Conservation (phyloP, 1,284 basidiomycete species). For the Cryptococcus sp. region DNA sequence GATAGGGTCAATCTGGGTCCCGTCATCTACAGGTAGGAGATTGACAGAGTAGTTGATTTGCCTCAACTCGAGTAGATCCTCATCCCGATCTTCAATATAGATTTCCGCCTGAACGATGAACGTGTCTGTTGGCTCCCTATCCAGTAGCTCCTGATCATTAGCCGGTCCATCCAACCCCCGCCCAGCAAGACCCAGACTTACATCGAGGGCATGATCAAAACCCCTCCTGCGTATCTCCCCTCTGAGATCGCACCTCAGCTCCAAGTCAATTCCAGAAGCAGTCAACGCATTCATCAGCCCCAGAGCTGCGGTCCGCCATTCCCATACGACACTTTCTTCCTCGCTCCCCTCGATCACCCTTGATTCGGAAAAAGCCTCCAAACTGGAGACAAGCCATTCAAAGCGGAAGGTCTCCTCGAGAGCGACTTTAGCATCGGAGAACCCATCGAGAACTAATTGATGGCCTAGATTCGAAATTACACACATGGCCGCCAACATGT, state of each 20-base stretch:
- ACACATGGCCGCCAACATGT: constrained; percentile 77
- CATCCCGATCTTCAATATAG: constrained; percentile 80
- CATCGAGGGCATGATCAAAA: constrained; percentile 74
- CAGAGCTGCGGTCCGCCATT: constrained; percentile 71
- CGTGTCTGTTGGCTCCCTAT: constrained; percentile 68
- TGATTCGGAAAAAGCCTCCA: constrained; percentile 45
- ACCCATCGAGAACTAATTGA: constrained; percentile 65
- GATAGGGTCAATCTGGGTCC: background rate
- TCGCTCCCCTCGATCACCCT: constrained; percentile 54
- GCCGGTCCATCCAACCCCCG: background rate
- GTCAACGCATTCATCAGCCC: constrained; percentile 74
- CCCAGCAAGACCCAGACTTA: constrained; percentile 53
- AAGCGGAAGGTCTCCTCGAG: constrained; percentile 74
- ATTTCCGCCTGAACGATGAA: constrained; percentile 70
- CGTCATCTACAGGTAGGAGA: background rate
- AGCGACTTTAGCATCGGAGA: constrained; percentile 72
- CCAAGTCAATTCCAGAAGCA: constrained; percentile 69
- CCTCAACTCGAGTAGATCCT: constrained; percentile 78
- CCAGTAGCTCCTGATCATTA: constrained; percentile 59
- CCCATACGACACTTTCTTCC: constrained; percentile 58
- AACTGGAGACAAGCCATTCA: constrained; percentile 66
- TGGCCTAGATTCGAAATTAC: constrained; percentile 69
- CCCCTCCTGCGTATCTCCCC: constrained; percentile 77
- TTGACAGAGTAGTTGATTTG: constrained; percentile 44
- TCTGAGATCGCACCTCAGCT: constrained; percentile 69